Conservation (phyloP, 2,329 filamentous ascomycete species). For the Cercospora sojina region DNA sequence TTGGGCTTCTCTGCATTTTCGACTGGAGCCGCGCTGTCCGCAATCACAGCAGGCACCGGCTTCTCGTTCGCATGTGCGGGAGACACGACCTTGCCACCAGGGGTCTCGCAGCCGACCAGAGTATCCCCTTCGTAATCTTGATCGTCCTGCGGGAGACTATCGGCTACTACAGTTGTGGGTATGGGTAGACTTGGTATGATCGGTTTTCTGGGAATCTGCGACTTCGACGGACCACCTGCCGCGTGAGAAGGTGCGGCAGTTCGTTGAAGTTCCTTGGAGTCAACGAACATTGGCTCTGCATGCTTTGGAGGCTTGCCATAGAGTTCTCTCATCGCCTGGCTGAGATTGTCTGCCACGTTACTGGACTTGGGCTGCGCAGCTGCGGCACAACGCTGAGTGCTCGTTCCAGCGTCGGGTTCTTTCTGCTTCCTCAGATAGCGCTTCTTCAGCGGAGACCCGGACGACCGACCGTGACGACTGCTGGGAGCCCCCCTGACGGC, state of each 20-base stretch:
- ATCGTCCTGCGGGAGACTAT: not conserved
- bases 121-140: not conserved
- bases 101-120: not conserved
- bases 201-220: not conserved
- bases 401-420: not conserved
- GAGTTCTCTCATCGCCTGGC: slow-evolving; percentile 8
- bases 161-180: not conserved
- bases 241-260: not conserved
- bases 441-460: not conserved
- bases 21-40: no score
- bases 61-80: not conserved
- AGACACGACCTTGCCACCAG: not conserved
- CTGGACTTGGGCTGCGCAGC: slow-evolving; percentile 4
- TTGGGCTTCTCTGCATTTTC: no score
- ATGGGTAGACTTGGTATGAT: not conserved
- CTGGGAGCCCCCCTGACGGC: not conserved
- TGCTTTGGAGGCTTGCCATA: not conserved
- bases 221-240: not conserved
- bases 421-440: not conserved
- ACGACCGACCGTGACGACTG: not conserved
- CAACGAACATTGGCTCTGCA: not conserved
- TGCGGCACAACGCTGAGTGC: not conserved
- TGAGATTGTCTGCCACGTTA: slow-evolving; percentile 10
- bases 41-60: not conserved
- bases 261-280: not conserved